Percentiles rank a stretch among this genome's conserved stretches.
phyloP scores from a whole-genome alignment of 2,329 filamentous ascomycete genomes.

The Beauveria australis region DNA sequence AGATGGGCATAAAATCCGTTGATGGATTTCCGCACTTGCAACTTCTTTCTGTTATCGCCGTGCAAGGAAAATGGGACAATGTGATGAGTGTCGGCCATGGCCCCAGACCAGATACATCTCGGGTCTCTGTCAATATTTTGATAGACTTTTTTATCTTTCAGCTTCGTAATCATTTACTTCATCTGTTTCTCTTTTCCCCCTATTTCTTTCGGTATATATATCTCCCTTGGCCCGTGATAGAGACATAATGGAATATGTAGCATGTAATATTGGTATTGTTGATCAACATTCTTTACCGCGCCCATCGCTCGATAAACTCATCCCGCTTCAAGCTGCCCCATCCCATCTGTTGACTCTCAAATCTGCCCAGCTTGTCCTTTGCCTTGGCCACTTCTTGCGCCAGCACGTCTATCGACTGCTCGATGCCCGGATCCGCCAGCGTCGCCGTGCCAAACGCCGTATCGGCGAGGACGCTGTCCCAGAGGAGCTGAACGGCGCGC shows the following conservation, averaged over 20 bases:
- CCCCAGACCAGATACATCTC: no score
- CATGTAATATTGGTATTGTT: neutral
- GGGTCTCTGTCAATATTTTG: no score
- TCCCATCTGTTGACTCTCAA: slow-evolving; percentile 29
- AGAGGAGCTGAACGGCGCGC: slow-evolving; percentile 39
- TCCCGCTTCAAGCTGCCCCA: slow-evolving; percentile 39
- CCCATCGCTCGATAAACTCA: slow-evolving; percentile 34
- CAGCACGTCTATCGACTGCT: slow-evolving; percentile 39
- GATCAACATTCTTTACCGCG: neutral
- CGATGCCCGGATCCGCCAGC: slow-evolving; percentile 45
- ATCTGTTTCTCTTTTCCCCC: no score
- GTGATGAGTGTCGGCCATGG: no score
- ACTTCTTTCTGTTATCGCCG: no score
- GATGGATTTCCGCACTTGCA: no score
- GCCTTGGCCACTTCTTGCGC: slow-evolving; percentile 36
- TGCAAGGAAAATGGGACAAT: no score
- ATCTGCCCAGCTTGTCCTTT: slow-evolving; percentile 27
- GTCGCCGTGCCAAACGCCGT: slow-evolving; percentile 37
- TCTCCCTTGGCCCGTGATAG: no score
- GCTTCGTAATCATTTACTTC: no score
- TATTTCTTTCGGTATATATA: no score
- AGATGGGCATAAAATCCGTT: no score
- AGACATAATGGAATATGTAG: neutral
- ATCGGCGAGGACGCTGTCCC: slow-evolving; percentile 46
- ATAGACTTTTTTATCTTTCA: no score